phyloP scores from a whole-genome alignment of 805 yeast species.

The Lachancea fermentati region DNA sequence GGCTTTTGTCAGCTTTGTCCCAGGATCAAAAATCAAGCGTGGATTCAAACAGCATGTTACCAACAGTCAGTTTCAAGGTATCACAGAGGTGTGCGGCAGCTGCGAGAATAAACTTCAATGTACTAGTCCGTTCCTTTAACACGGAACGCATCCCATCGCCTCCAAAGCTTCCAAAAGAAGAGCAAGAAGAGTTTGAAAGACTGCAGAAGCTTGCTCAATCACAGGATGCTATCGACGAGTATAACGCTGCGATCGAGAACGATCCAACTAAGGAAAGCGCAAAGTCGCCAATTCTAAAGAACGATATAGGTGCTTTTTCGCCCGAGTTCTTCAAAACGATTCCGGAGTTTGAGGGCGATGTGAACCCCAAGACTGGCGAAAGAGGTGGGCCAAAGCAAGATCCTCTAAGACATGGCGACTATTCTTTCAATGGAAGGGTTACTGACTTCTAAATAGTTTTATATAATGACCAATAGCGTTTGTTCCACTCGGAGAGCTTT shows the following conservation, averaged over 20 bases:
- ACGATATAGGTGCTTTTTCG: conserved; percentile 58
- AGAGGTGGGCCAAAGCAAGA: conserved; percentile 97
- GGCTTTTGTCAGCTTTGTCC: neutral
- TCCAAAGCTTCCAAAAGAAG: conserved; percentile 31
- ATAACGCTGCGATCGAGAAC: conserved; percentile 44
- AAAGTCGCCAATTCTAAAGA: conserved; percentile 35
- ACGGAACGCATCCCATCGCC: conserved; percentile 26
- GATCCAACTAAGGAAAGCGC: conserved; percentile 28
- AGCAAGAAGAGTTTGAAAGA: conserved; percentile 76
- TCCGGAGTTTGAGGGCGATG: conserved; percentile 94
- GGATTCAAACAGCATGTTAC: neutral
- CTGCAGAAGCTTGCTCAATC: conserved; percentile 76
- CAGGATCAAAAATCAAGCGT: too few species aligned
- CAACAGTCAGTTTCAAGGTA: neutral
- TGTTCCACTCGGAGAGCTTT: too few species aligned
- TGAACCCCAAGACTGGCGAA: conserved; percentile 91
- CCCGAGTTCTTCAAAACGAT: conserved; percentile 70
- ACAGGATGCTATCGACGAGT: conserved; percentile 72
- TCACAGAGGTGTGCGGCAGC: neutral
- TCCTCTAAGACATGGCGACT: conserved; percentile 85
- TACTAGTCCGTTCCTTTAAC: conserved; percentile 1
- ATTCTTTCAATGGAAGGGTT: conserved; percentile 93
- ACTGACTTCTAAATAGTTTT: conserved; percentile 76
- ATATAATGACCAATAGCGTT: too few species aligned
- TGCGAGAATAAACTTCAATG: neutral